Base-by-base conservation (phyloP, 2,329 filamentous ascomycete species). In the Penicillium verrucosum region DNA sequence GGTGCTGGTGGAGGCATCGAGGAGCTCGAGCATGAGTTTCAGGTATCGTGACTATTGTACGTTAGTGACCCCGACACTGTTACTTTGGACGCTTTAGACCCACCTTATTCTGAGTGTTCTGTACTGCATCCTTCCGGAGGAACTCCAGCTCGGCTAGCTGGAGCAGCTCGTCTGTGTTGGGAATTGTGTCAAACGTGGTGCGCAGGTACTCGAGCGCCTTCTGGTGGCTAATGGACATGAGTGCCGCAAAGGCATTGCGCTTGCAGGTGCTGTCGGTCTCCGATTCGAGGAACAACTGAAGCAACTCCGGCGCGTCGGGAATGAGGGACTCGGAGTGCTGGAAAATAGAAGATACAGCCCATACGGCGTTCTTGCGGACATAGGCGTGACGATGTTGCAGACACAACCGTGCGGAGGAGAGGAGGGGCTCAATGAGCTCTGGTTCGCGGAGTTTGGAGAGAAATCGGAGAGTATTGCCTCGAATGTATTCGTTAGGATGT, bases 221-320 rank as follows among this genome's bases (percentile, higher is more conserved):
- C 63, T 97, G 90, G 73, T 97, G 94, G 75, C 90, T 94, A 69
- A 99, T 96, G 66, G 86, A 89, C 63, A 89, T 85, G 44, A 99
- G 82, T 11, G 94, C 92, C 37, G 92, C 92, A 73, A 99, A 97
- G 8, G 93, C 94, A 75, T 99, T 99, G 70, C 94, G 86, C 83
- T 97, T 97, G 85, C 93, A 97, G 29, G 94, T 97, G 50, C 90
- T 86, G 71, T 99, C 94, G 66, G 85, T 95, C 78, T 99, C 94
- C 53, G 86, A 85, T 66, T 93, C 90, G 58, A 99, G 82, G 81
- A 99, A 99, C 18, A 86, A 85, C 56, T 90, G 85, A 61, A 99
- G 88, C 58, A 99, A 86, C 68, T 99, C 94, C 51, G 94, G 87
- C 29, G 94, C 94, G 76, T 99, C 94, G 42, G 94, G 94, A 69